phyloP scores from a whole-genome alignment of 306 rosid genomes.

The Cucurbita pepo region DNA sequence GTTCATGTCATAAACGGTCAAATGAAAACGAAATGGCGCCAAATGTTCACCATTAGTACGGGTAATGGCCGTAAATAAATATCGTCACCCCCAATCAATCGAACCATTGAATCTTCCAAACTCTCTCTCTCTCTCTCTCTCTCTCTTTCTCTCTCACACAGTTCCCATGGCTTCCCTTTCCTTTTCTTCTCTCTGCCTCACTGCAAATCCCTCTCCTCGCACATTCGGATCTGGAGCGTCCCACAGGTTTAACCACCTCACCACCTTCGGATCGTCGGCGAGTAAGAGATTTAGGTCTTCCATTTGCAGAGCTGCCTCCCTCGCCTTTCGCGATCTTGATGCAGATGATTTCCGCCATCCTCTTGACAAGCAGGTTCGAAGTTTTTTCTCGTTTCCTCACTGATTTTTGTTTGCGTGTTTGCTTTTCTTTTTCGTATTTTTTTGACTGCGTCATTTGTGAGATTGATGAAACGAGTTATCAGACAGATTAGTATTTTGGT shows the following conservation, averaged over 20 bases:
- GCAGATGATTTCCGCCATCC: slow-evolving; percentile 34
- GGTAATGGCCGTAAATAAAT: slow-evolving; percentile 25
- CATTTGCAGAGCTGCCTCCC: slow-evolving; percentile 41
- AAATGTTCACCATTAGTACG: slow-evolving; percentile 26
- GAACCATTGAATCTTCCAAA: background rate
- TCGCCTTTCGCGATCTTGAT: slow-evolving; percentile 59
- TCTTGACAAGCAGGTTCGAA: background rate
- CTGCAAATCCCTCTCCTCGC: slow-evolving; percentile 18
- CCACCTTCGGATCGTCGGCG: slow-evolving; percentile 11
- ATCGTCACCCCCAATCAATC: background rate
- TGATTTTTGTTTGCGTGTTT: background rate
- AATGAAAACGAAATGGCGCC: slow-evolving; percentile 67
- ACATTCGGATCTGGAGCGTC: slow-evolving; percentile 15
- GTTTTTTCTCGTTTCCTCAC: background rate
- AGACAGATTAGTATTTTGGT: background rate
- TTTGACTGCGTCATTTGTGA: too few relatives aligned
- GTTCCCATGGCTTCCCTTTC: slow-evolving; percentile 54
- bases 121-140: background rate
- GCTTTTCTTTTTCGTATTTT: background rate
- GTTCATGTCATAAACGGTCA: slow-evolving; percentile 15
- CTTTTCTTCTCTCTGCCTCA: slow-evolving; percentile 30
- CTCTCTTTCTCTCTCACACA: background rate
- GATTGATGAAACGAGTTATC: too few relatives aligned
- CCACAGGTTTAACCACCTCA: slow-evolving; percentile 10
- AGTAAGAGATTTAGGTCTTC: slow-evolving; percentile 12